Evolutionary conservation across 306 rosid species (phyloP).

Genomic region (Ormosia emarginata): DNA sequence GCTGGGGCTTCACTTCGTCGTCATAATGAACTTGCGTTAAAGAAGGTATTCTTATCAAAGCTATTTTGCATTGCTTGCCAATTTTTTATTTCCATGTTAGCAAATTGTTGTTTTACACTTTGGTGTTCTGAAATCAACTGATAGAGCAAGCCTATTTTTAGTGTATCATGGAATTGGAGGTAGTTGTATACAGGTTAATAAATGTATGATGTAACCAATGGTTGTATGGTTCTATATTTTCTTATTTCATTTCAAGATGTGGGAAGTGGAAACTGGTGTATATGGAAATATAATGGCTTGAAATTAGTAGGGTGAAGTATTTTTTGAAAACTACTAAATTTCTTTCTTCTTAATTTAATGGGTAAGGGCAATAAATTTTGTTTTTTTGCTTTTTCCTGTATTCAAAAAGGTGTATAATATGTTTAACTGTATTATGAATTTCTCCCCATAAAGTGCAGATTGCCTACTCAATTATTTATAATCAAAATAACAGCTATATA

Average conservation of each 20-base stretch:
- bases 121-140: slow-evolving; percentile 4
- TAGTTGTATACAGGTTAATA: background rate
- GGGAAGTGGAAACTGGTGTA: background rate
- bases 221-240: background rate
- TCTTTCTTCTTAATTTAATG: background rate
- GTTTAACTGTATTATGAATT: background rate
- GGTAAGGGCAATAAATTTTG: background rate
- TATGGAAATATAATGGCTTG: background rate
- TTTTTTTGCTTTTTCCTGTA: background rate
- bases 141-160: background rate
- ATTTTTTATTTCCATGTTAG: background rate
- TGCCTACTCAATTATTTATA: slow-evolving; percentile 11
- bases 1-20: slow-evolving; percentile 97
- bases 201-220: background rate
- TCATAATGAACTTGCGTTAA: slow-evolving; percentile 77
- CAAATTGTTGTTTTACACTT: background rate
- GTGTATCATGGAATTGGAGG: background rate
- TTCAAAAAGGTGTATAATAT: background rate
- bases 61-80: background rate
- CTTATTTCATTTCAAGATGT: background rate
- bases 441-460: background rate
- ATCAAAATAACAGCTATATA: background rate
- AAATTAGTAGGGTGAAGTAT: background rate
- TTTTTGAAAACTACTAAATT: background rate
- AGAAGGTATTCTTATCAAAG: slow-evolving; percentile 53